phyloP scores from a whole-genome alignment of 306 rosid species.

The Mimosa bimucronata region DNA sequence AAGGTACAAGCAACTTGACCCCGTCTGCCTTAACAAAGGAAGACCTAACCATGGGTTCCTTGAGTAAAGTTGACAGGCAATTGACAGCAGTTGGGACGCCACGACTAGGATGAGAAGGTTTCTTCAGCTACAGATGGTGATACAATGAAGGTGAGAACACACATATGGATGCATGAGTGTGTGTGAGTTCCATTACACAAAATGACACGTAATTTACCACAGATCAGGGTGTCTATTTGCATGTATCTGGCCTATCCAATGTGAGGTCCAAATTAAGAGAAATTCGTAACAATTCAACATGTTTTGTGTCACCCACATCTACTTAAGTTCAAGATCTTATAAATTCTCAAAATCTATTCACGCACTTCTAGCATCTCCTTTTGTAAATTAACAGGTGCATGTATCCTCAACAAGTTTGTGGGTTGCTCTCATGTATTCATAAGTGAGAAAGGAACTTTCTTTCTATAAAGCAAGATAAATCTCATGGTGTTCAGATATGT shows the following conservation, averaged over 20 bases:
- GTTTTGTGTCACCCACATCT: conserved; percentile 3
- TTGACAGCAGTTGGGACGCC: conserved; percentile 82
- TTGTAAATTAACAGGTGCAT: conserved; percentile 21
- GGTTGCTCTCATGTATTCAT: background rate
- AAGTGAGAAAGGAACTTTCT: conserved; percentile 14
- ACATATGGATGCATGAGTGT: background rate
- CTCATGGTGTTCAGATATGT: background rate
- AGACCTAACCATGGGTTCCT: conserved; percentile 89
- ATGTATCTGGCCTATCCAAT: conserved; percentile 10
- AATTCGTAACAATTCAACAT: conserved; percentile 26
- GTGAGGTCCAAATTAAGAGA: conserved; percentile 12
- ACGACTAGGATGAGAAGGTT: conserved; percentile 84
- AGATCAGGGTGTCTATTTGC: conserved; percentile 1
- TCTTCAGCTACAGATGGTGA: conserved; percentile 71
- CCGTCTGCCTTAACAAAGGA: conserved; percentile 91
- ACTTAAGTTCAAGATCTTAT: conserved; percentile 5
- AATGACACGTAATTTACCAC: conserved; percentile 3
- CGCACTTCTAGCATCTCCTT: conserved; percentile 22
- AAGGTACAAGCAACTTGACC: conserved; percentile 88
- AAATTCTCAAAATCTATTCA: conserved; percentile 14
- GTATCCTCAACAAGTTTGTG: conserved; percentile 16
- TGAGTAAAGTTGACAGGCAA: conserved; percentile 83
- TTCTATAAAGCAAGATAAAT: background rate
- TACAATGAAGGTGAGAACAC: conserved; percentile 30
- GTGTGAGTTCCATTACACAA: conserved; percentile 6